A percentile compares a stretch with the other conserved stretches of the same genome.
Evolutionary conservation across 805 yeast species (phyloP).

Genomic region (Dipodascus geniculatus): DNA sequence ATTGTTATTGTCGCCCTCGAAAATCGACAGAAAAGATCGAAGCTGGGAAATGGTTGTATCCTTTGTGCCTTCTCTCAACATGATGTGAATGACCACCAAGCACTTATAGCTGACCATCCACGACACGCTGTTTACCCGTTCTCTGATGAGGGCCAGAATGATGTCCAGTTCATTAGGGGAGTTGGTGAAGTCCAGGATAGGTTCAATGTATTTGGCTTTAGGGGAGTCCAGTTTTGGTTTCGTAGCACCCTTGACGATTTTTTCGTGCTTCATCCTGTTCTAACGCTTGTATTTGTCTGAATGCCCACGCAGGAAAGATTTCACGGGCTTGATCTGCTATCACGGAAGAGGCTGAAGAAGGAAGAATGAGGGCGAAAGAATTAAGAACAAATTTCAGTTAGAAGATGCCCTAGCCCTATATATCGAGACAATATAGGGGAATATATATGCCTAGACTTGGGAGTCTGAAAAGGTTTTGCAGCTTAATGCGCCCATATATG

Average conservation of each 20-base stretch:
- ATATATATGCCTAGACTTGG: background rate
- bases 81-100: background rate
- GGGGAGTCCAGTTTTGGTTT: background rate
- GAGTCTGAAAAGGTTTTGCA: background rate
- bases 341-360: background rate
- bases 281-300: no score
- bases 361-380: background rate
- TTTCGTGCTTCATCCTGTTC: background rate
- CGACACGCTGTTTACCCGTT: background rate
- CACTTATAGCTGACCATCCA: constrained; percentile 1
- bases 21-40: background rate
- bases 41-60: background rate
- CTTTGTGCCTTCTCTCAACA: background rate
- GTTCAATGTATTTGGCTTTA: background rate
- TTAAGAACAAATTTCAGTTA: background rate
- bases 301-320: background rate
- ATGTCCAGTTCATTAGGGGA: background rate
- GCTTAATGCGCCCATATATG: background rate
- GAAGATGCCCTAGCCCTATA: background rate
- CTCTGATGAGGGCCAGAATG: background rate
- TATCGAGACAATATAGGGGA: background rate
- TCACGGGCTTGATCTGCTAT: background rate
- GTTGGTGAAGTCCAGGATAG: background rate
- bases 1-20: background rate
- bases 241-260: background rate